Evolutionary conservation across 2,329 filamentous ascomycete genomes (phyloP).

Genomic region (Botrytis squamosa): DNA sequence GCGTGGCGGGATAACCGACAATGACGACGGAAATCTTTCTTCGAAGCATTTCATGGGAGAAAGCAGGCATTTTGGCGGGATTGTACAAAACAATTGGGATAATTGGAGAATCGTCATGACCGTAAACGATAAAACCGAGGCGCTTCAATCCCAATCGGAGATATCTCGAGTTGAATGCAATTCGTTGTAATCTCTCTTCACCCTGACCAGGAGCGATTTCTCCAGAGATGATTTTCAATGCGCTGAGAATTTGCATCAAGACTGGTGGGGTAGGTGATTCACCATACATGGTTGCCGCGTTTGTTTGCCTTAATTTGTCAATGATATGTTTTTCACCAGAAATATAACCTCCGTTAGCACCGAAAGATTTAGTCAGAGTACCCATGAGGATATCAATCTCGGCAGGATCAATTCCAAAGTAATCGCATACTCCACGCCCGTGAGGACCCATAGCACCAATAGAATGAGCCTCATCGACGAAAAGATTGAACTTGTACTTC

Average conservation of each 20-base stretch:
- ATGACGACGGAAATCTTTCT: conserved; percentile 97
- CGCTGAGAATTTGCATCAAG: conserved; percentile 84
- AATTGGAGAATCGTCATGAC: conserved; percentile 96
- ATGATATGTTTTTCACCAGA: conserved; percentile 87
- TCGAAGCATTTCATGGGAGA: conserved; percentile 97
- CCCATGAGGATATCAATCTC: conserved; percentile 97
- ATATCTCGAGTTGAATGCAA: conserved; percentile 98
- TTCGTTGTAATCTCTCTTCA: conserved; percentile 89
- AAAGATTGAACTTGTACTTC: conserved; percentile 96
- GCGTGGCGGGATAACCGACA: conserved; percentile 94
- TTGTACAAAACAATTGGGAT: conserved; percentile 94
- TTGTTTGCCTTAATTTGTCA: conserved; percentile 82
- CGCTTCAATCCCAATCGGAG: conserved; percentile 96
- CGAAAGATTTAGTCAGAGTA: conserved; percentile 96
- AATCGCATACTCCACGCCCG: conserved; percentile 94
- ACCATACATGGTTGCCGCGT: conserved; percentile 82
- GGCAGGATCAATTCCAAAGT: conserved; percentile 84
- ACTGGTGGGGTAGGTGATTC: conserved; percentile 87
- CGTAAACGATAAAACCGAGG: conserved; percentile 93
- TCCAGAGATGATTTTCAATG: conserved; percentile 84
- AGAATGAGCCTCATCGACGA: conserved; percentile 95
- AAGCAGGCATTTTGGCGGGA: conserved; percentile 97
- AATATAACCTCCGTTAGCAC: conserved; percentile 95
- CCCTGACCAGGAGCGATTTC: conserved; percentile 88
- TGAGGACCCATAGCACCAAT: conserved; percentile 86